Evolutionary conservation across 208 protist species (phyloP).

Genomic region (Porcisia hertigi): DNA sequence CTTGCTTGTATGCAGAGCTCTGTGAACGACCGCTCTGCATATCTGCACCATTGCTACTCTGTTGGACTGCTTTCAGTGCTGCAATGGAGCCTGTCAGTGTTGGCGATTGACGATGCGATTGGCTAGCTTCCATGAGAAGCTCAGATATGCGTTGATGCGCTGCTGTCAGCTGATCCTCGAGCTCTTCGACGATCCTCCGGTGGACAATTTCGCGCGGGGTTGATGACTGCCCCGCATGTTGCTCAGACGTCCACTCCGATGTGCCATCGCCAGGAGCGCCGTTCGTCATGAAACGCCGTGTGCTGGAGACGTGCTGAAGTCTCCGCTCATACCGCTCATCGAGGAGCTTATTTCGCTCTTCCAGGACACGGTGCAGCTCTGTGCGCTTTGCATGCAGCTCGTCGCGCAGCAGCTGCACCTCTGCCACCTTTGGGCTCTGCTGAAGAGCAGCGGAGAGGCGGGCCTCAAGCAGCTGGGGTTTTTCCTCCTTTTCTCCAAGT

Average conservation of each 20-base stretch:
- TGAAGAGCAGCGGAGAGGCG: slow-evolving; percentile 34
- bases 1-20: not conserved
- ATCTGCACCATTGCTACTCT: not conserved
- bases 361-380: slow-evolving; percentile 31
- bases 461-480: slow-evolving; percentile 33
- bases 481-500: slow-evolving; percentile 21
- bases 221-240: not conserved
- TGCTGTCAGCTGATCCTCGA: slow-evolving; percentile 46
- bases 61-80: not conserved
- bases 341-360: slow-evolving; percentile 35
- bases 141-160: slow-evolving; percentile 43
- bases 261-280: not conserved
- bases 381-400: slow-evolving; percentile 29
- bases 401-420: slow-evolving; percentile 47
- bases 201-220: slow-evolving; percentile 26
- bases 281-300: not conserved
- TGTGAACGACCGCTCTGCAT: not conserved
- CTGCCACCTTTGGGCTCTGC: slow-evolving; percentile 31
- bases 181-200: slow-evolving; percentile 33
- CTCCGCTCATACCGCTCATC: slow-evolving; percentile 21
- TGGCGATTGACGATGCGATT: not conserved
- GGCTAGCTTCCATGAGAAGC: slow-evolving; percentile 24
- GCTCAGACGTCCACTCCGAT: not conserved
- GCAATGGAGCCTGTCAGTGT: not conserved
- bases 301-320: not conserved